phyloP scores from a whole-genome alignment of 176 grass and related monocot genomes.

The Aegilops umbellulata region DNA sequence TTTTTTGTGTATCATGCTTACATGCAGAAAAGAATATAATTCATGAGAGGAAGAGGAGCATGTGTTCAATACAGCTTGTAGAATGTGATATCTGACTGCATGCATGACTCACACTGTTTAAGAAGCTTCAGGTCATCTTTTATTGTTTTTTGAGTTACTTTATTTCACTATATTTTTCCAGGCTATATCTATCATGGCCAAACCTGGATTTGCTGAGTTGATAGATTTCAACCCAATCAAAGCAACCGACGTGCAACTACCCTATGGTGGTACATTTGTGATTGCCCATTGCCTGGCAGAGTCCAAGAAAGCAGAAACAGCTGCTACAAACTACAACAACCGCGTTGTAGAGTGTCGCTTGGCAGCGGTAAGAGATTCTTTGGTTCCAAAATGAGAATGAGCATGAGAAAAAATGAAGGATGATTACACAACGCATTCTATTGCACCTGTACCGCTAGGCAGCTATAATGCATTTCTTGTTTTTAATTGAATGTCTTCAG shows the following conservation, averaged over 20 bases:
- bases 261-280: constrained; percentile 83
- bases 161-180: constrained; percentile 31
- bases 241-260: constrained; percentile 86
- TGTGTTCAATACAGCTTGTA: no score
- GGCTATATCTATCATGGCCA: constrained; percentile 99
- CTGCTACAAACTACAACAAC: constrained; percentile 94
- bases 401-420: neutral
- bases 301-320: constrained; percentile 97
- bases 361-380: constrained; percentile 49
- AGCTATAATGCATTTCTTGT: neutral
- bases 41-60: no score
- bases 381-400: neutral
- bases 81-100: neutral
- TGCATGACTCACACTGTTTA: neutral
- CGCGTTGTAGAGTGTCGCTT: constrained; percentile 93
- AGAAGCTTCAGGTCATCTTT: neutral
- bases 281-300: constrained; percentile 94
- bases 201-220: constrained; percentile 87
- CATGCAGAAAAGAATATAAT: no score
- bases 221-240: constrained; percentile 99
- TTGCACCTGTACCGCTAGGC: constrained; percentile 18
- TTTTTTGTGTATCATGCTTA: neutral
- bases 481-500: neutral
- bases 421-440: neutral
- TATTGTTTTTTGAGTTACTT: constrained; percentile 13